Evolutionary conservation across 306 rosid genomes (phyloP).

Genomic region (barrel medic (Medicago truncatula)): MtrunA17r5.0-ANR NC_053049.1:45092501-45093000

Average conservation of each 20-base stretch:
- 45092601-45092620: slow-evolving; percentile 60
- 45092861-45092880: slow-evolving; percentile 8
- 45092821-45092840: not conserved
- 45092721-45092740: slow-evolving; percentile 71
- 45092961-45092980: not conserved
- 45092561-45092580: slow-evolving; percentile 92
- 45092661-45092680: slow-evolving; percentile 77
- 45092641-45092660: slow-evolving; percentile 95
- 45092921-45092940: not conserved
- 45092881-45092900: no score
- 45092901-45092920: not conserved
- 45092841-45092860: slow-evolving; percentile 11
- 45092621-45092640: slow-evolving; percentile 78
- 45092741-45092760: slow-evolving; percentile 64
- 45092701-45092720: slow-evolving; percentile 51
- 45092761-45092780: slow-evolving; percentile 55
- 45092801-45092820: slow-evolving; percentile 17
- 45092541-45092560: slow-evolving; percentile 83
- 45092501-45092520: slow-evolving; percentile 25
- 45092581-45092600: slow-evolving; percentile 68
- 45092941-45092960: not conserved
- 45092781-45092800: slow-evolving; percentile 49
- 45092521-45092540: slow-evolving; percentile 75
- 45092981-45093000: not conserved
- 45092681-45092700: slow-evolving; percentile 70